A percentile compares a stretch with the other conserved stretches of the same genome.
Evolutionary conservation across 441 rosid genomes (phyloP).

Genomic region (Corymbia calophylla): DNA sequence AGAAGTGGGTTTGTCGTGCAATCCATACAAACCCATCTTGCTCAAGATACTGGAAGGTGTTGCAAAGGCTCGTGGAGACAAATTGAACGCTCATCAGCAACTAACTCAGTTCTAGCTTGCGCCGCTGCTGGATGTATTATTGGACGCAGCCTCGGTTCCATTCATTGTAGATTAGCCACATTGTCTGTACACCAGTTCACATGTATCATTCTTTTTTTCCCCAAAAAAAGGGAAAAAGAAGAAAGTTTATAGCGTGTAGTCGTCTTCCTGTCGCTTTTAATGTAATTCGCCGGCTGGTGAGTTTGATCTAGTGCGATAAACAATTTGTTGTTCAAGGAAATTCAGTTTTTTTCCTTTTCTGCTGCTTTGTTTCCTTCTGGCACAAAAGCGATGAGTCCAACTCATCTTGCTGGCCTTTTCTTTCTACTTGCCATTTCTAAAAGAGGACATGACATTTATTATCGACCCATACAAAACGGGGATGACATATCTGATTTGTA

Average conservation of each 20-base stretch:
- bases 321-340: neutral
- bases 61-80: conserved; percentile 29
- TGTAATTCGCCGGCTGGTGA: neutral
- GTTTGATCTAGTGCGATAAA: neutral
- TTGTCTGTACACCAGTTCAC: neutral
- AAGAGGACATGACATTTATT: neutral
- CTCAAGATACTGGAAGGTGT: conserved; percentile 71
- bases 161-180: neutral
- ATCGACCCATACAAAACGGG: neutral
- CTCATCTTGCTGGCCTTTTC: neutral
- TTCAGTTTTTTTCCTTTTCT: neutral
- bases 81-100: conserved; percentile 1
- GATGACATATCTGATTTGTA: neutral
- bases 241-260: neutral
- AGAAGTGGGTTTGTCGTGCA: conserved; percentile 84
- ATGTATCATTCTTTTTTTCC: neutral
- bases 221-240: neutral
- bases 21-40: conserved; percentile 84
- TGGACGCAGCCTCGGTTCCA: neutral
- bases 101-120: neutral
- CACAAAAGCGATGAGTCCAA: neutral
- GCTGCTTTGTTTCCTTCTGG: neutral
- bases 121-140: neutral
- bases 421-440: neutral
- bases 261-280: neutral